Percentiles rank a stretch among this genome's conserved stretches.
Evolutionary conservation across 345 rosid species (phyloP).

Genomic region (Melaleuca quinquenervia): DNA sequence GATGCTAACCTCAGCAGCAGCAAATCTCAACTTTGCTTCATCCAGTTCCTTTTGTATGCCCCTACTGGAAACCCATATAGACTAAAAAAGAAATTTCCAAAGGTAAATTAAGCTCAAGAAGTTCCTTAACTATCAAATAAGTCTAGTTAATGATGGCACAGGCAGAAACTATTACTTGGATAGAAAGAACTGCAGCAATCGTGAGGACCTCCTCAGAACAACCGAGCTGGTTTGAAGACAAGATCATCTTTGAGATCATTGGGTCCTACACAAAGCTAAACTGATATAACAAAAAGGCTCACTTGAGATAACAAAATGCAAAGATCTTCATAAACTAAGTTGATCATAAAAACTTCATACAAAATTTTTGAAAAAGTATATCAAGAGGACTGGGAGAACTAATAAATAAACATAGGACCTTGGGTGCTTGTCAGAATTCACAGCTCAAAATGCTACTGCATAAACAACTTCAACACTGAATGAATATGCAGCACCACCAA

Average conservation of each 20-base stretch:
- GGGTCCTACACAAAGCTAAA: constrained; percentile 52
- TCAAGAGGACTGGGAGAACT: neutral
- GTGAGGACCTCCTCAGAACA: constrained; percentile 87
- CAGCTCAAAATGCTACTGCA: neutral
- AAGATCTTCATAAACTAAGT: neutral
- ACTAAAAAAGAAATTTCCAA: constrained; percentile 21
- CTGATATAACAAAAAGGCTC: neutral
- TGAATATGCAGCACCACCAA: neutral
- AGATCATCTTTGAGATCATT: constrained; percentile 86
- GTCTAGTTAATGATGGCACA: neutral
- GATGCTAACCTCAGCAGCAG: constrained; percentile 80
- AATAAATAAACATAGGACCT: neutral
- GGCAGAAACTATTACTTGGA: constrained; percentile 43
- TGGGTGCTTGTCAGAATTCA: neutral
- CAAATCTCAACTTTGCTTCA: constrained; percentile 90
- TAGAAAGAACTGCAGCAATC: constrained; percentile 76
- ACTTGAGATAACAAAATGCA: neutral
- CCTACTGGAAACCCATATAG: constrained; percentile 78
- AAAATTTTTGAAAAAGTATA: neutral
- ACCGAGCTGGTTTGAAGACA: constrained; percentile 81
- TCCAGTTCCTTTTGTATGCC: constrained; percentile 79
- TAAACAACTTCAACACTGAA: neutral
- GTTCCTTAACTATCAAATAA: neutral
- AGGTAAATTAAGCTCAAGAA: neutral
- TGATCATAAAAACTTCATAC: neutral